phyloP scores from a whole-genome alignment of 1,284 basidiomycete genomes.

The Neolentinus lepideus region DNA sequence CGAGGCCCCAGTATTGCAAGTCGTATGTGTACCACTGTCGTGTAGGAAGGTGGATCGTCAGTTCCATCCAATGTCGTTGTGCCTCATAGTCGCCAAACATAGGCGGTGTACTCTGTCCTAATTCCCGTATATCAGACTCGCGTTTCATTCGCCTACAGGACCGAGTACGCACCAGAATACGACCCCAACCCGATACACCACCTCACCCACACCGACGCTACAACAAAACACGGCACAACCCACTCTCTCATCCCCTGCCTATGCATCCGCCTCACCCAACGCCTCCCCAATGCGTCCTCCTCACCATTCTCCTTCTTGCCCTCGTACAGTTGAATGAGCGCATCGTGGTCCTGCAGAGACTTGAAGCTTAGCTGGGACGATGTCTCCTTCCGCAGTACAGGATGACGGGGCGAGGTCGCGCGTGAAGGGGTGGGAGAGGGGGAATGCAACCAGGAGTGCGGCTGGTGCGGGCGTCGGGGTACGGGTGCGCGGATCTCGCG shows the following conservation, averaged over 20 bases:
- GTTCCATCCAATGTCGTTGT: constrained; percentile 91
- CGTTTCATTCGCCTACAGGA: constrained; percentile 1
- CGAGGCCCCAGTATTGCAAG: constrained; percentile 85
- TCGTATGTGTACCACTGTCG: constrained; percentile 84
- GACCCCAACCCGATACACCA: constrained; percentile 68
- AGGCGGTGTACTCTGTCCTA: constrained; percentile 67
- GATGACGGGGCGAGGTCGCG: constrained; percentile 8
- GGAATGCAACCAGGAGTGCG: constrained; percentile 44
- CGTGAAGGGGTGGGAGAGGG: constrained; percentile 10
- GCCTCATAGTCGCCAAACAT: constrained; percentile 93
- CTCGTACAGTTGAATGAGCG: constrained; percentile 21
- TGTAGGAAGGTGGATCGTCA: constrained; percentile 71
- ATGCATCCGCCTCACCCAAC: constrained; percentile 75
- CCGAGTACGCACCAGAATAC: constrained; percentile 66
- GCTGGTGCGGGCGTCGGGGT: constrained; percentile 47
- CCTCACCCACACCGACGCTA: constrained; percentile 51
- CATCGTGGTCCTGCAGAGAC: neutral
- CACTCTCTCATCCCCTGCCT: constrained; percentile 51
- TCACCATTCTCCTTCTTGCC: constrained; percentile 20
- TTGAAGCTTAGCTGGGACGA: constrained; percentile 24
- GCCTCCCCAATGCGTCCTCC: constrained; percentile 41
- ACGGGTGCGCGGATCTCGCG: constrained; percentile 48
- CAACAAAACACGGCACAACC: constrained; percentile 47
- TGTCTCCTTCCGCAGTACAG: constrained; percentile 10
- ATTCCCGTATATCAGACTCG: constrained; percentile 3